Conservation (phyloP, 2,329 filamentous ascomycete species). For the Trichoderma citrinoviride region DNA sequence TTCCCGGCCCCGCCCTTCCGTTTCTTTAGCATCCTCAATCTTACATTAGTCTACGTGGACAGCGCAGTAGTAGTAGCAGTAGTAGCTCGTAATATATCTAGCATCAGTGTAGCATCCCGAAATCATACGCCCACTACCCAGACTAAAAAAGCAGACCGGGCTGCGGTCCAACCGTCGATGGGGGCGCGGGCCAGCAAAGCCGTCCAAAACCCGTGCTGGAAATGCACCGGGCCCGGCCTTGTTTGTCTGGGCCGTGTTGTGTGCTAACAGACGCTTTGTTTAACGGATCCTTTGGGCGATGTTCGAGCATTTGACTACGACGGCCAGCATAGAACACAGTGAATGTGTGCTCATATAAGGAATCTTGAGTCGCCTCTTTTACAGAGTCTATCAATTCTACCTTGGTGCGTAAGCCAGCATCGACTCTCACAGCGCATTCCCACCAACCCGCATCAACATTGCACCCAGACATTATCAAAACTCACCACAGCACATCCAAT, state of each 20-base stretch:
- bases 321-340: too few species aligned
- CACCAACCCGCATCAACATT: too few species aligned
- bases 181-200: not conserved
- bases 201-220: not conserved
- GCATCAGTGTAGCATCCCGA: not conserved
- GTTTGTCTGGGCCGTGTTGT: not conserved
- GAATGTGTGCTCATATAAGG: not conserved
- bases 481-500: too few species aligned
- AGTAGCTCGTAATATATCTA: not conserved
- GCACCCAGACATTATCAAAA: too few species aligned
- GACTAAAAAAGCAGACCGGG: not conserved
- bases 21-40: too few species aligned
- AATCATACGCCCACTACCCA: slow-evolving; percentile 13
- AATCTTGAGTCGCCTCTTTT: too few species aligned
- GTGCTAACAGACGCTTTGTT: not conserved
- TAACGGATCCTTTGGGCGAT: not conserved
- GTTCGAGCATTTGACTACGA: not conserved
- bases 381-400: too few species aligned
- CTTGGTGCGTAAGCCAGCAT: too few species aligned
- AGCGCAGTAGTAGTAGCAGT: not conserved
- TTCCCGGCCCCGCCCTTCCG: too few species aligned
- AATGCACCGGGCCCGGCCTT: not conserved
- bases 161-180: not conserved
- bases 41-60: not conserved
- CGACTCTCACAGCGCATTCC: too few species aligned